Percentiles rank a stretch among this genome's conserved stretches.
These are phyloP conservation scores for Sugiyamaella castrensis DNA, from an alignment of 1,139 yeast genomes.

Conservation along the genomic window DNA sequence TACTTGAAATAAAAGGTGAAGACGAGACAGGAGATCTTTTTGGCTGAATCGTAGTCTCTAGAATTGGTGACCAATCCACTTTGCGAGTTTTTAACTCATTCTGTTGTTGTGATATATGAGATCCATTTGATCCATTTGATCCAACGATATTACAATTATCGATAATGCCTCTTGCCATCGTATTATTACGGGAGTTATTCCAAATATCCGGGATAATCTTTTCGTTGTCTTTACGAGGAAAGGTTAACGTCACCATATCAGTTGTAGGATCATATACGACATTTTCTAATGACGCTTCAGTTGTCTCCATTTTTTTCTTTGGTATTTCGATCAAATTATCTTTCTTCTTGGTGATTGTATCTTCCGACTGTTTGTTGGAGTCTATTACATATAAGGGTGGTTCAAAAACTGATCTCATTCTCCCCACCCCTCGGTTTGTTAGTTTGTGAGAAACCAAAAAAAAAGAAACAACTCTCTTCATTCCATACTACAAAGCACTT, in stretches of 20 bases:
- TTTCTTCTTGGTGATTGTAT: neutral
- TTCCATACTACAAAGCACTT: neutral
- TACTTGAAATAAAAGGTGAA: too few species aligned
- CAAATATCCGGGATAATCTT: too few species aligned
- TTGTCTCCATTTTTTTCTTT: neutral
- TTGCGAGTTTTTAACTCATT: too few species aligned
- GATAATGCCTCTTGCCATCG: too few species aligned
- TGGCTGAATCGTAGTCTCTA: too few species aligned
- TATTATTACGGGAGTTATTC: too few species aligned
- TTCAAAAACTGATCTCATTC: slow-evolving; percentile 11
- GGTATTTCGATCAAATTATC: neutral
- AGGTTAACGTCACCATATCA: slow-evolving; percentile 4
- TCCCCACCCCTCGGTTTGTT: slow-evolving; percentile 2
- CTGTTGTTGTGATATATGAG: too few species aligned
- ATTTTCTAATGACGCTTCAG: neutral
- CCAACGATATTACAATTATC: too few species aligned
- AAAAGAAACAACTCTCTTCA: neutral
- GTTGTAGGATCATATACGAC: slow-evolving; percentile 8
- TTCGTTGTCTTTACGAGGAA: neutral
- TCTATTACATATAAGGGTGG: neutral
- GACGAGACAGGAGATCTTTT: too few species aligned
- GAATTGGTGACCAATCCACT: too few species aligned
- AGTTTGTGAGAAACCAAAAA: too few species aligned
- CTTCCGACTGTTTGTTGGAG: neutral
- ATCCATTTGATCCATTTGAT: too few species aligned